Base-by-base conservation (phyloP, 768 basidiomycete genomes). In the Clitopilus hobsonii region DNA sequence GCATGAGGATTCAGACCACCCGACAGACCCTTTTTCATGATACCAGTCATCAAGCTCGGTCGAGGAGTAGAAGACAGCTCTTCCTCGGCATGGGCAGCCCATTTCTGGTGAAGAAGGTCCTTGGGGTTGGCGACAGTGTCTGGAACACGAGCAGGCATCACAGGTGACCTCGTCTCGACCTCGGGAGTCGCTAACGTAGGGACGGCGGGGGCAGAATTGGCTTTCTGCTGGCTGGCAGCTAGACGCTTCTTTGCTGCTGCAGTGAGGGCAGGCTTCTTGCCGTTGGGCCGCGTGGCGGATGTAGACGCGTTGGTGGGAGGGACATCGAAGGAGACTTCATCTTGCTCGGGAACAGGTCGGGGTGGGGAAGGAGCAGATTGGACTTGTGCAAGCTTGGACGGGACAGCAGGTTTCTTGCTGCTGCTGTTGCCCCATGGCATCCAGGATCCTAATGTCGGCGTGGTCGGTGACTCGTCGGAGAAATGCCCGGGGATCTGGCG, bases 21-120 rank as follows among this genome's bases (percentile, higher is more conserved):
- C 36, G 23, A 41, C 26, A 25, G 29, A 14, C 6, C 38, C 10
- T 55, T 56, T 27, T 57, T 60, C 41, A 56, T 52, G 8, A 16
- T 2, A 27, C 26, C 26, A 14, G 13, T 30, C 25, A 48, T 51
- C 8, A 38, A 16, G 8, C 49, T 45, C 25, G 61, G 61, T 20
- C 61, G 61, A 11, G 61, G 61, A 3, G 61, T 62, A 23, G 56
- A 58, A 14, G 61, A 62, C 27, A 58, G 47, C 48, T 62, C 61
- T 23, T 62, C 61, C 18, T 60, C 56, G 1, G 53, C 25, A 3
- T 59, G 54, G 16, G 22, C 38, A 20, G 52, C 11, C 23, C 48
- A 30, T 20, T 53, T 50, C 26, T 48, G 38, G 25, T 58, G 61
- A 26, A 55, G 24, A 23, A 63, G 61, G 51, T 65, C 58, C 20